phyloP scores from a whole-genome alignment of 2,329 filamentous ascomycete genomes.

The Talaromyces sp. region DNA sequence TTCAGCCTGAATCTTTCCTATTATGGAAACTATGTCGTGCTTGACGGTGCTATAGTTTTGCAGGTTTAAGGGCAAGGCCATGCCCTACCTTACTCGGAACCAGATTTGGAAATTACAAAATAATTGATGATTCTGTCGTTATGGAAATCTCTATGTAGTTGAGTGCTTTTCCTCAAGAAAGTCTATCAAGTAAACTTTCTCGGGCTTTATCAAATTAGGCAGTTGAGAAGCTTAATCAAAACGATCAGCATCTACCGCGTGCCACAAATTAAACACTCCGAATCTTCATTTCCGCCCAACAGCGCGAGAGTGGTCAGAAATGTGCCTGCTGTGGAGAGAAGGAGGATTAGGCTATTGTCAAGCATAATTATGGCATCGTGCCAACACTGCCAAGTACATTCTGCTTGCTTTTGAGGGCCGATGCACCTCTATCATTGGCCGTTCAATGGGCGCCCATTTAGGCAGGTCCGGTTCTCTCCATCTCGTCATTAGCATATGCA shows the following conservation, averaged over 20 bases:
- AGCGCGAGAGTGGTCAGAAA: background rate
- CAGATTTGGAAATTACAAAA: background rate
- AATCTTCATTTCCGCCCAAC: background rate
- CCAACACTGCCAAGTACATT: background rate
- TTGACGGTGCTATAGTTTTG: background rate
- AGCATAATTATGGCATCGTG: background rate
- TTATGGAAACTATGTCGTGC: background rate
- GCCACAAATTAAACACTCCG: background rate
- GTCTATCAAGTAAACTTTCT: background rate
- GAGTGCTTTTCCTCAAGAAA: background rate
- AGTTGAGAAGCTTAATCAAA: background rate
- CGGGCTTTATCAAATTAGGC: background rate
- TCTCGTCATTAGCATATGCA: background rate
- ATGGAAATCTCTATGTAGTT: background rate
- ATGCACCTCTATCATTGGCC: background rate
- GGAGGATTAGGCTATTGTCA: background rate
- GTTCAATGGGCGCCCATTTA: background rate
- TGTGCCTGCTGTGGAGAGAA: background rate
- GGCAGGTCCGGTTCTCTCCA: background rate
- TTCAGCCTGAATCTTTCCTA: background rate
- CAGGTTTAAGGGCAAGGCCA: background rate
- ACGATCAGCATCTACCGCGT: background rate
- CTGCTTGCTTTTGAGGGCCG: background rate
- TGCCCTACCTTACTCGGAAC: background rate
- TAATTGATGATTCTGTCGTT: background rate